phyloP scores from a whole-genome alignment of 2,329 filamentous ascomycete species.

The Mollisiaceae sp. region DNA sequence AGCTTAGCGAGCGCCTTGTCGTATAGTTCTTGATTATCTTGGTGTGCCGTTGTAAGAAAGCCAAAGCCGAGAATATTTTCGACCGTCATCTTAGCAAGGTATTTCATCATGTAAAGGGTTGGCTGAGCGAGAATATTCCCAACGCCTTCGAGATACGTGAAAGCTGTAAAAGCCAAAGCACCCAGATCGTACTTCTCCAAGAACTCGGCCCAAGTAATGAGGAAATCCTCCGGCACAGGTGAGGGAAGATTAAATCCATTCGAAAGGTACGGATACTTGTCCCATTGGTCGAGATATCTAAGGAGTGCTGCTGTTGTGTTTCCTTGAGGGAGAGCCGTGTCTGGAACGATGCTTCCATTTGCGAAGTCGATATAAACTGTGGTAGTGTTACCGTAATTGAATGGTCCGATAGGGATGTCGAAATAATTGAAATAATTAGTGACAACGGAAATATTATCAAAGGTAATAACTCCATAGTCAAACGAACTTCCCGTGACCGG shows the following conservation, averaged over 20 bases:
- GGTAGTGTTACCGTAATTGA: background rate
- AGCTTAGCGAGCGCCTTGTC: conserved; percentile 6
- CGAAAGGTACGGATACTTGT: conserved; percentile 6
- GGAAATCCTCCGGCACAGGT: conserved; percentile 23
- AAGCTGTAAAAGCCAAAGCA: background rate
- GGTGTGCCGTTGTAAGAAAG: conserved; percentile 6
- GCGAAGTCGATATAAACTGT: background rate
- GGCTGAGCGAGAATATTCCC: conserved; percentile 18
- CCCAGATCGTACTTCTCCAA: conserved; percentile 19
- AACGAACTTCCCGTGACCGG: background rate
- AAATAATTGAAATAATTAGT: background rate
- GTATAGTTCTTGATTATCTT: conserved; percentile 15
- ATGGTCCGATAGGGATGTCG: background rate
- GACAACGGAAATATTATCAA: conserved; percentile 42
- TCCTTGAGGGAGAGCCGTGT: background rate
- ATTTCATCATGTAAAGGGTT: conserved; percentile 23
- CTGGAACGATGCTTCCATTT: background rate
- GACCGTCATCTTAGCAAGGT: conserved; percentile 21
- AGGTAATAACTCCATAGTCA: conserved; percentile 25
- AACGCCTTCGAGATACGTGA: conserved; percentile 2
- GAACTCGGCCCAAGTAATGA: conserved; percentile 22
- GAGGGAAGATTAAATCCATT: conserved; percentile 17
- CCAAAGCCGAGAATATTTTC: background rate
- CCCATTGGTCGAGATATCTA: background rate
- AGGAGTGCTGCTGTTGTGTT: conserved; percentile 1